Base-by-base conservation (phyloP, 495 filamentous ascomycete species). In the Acidiella bohemica region DNA sequence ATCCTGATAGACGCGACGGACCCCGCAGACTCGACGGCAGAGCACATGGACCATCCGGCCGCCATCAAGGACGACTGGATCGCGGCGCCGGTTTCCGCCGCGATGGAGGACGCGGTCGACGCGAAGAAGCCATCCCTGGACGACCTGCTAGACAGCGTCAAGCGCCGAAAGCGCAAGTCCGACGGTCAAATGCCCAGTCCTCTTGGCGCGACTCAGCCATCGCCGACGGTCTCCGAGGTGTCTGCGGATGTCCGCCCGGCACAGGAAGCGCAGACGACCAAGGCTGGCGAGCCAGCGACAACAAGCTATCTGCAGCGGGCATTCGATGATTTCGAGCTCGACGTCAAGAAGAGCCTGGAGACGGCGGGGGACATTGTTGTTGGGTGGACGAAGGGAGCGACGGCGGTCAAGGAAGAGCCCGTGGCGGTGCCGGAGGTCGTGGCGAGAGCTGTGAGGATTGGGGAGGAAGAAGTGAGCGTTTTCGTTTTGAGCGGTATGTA, bases 271-370 rank as follows among this genome's bases (percentile, higher is more conserved):
- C 11, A 24, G 6, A 9, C n/a, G 23, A 11, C 18, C 27, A n/a
- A n/a, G n/a, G n/a, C n/a, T n/a, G 41, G 13, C 4, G 7, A 17
- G 17, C 22, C 16, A 16, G 16, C 21, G 17, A 40, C 13, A 12
- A 23, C 22, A 6, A 40, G 26, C 13, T 36, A n/a, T 13, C 29
- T 47, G 16, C 44, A 47, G 38, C 36, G 22, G 28, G 39, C 44
- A 2, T 37, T 47, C 18, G 44, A 47, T 32, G 44, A 47, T 21
- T 42, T 47, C 10, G 44, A 47, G 18, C 10, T 47, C 12, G 44
- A 47, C 13, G 3, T 47, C 9, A 14, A 30, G 18, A 47, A 47
- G 39, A 30, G 31, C 2, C 27, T 47, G 23, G 44, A 40, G 24
- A 21, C 38, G 13, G 42, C 36, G 3, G 36, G 42, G n/a, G 42